These are phyloP conservation scores for Adansonia madagascariensis DNA, from an alignment of 441 rosid species.

Conservation along the genomic window DNA sequence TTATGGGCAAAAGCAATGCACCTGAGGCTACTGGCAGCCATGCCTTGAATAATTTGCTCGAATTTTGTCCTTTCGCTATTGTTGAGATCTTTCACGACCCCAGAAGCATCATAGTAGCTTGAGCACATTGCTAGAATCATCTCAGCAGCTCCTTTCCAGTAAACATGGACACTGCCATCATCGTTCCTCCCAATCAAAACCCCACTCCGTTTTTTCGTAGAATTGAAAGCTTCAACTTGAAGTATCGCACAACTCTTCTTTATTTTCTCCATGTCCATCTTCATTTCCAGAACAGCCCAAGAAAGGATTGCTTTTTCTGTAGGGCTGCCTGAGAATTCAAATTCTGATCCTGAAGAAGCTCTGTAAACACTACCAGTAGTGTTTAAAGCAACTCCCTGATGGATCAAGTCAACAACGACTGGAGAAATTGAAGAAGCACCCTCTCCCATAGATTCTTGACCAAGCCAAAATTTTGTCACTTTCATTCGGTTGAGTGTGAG, in stretches of 20 bases:
- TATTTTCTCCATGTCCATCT: conserved; percentile 54
- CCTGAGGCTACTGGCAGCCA: conserved; percentile 60
- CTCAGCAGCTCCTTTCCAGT: conserved; percentile 72
- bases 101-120: conserved; percentile 52
- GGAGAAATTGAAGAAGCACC: conserved; percentile 34
- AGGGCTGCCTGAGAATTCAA: conserved; percentile 57
- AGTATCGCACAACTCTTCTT: conserved; percentile 39
- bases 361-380: conserved; percentile 58
- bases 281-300: conserved; percentile 54
- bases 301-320: conserved; percentile 61
- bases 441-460: conserved; percentile 36
- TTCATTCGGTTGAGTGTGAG: conserved; percentile 56
- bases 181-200: conserved; percentile 36
- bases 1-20: conserved; percentile 61
- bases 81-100: conserved; percentile 35
- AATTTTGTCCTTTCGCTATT: conserved; percentile 37
- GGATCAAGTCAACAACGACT: conserved; percentile 44
- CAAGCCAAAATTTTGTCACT: conserved; percentile 55
- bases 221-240: conserved; percentile 60
- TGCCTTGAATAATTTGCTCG: conserved; percentile 56
- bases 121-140: conserved; percentile 62
- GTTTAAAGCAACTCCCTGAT: conserved; percentile 63
- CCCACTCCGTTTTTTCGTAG: conserved; percentile 57
- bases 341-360: conserved; percentile 32
- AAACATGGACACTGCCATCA: conserved; percentile 35